phyloP scores from a whole-genome alignment of 2,329 filamentous ascomycete genomes.

The Sporothrix luriei region DNA sequence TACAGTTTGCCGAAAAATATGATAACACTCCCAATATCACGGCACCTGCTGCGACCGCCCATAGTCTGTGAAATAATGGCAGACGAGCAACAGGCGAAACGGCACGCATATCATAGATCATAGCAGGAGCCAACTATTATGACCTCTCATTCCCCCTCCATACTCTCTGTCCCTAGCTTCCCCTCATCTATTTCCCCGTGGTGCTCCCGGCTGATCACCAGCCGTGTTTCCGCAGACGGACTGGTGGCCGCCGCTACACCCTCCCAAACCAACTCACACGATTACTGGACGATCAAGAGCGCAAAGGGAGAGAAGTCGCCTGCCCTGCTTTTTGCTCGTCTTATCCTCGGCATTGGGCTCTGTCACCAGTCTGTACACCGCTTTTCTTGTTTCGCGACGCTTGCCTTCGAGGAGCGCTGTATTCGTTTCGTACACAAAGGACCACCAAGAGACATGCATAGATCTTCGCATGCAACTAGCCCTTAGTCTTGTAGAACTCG shows the following conservation, averaged over 20 bases:
- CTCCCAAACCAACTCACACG: background rate
- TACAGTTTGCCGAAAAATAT: background rate
- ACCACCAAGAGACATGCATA: slow-evolving; percentile 11
- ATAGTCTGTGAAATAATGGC: background rate
- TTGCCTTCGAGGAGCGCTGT: background rate
- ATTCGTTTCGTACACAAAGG: too few relatives aligned
- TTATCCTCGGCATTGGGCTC: too few relatives aligned
- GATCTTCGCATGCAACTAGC: slow-evolving; percentile 1
- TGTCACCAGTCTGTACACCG: background rate
- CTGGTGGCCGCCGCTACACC: too few relatives aligned
- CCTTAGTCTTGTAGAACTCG: background rate
- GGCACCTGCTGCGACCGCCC: slow-evolving; percentile 10
- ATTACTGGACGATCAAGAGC: background rate
- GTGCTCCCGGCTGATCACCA: slow-evolving; percentile 29
- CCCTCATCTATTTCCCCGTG: slow-evolving; percentile 17
- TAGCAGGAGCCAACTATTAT: slow-evolving; percentile 6
- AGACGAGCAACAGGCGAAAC: background rate
- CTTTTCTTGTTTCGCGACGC: background rate
- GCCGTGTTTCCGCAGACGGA: slow-evolving; percentile 15
- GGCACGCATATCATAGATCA: slow-evolving; percentile 27
- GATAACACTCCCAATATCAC: background rate
- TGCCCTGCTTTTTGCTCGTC: background rate
- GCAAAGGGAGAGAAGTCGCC: background rate
- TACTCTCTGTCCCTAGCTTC: background rate
- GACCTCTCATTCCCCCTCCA: background rate